Evolutionary conservation across 2,329 filamentous ascomycete genomes (phyloP).

Genomic region (Diaporthe helianthi): DNA sequence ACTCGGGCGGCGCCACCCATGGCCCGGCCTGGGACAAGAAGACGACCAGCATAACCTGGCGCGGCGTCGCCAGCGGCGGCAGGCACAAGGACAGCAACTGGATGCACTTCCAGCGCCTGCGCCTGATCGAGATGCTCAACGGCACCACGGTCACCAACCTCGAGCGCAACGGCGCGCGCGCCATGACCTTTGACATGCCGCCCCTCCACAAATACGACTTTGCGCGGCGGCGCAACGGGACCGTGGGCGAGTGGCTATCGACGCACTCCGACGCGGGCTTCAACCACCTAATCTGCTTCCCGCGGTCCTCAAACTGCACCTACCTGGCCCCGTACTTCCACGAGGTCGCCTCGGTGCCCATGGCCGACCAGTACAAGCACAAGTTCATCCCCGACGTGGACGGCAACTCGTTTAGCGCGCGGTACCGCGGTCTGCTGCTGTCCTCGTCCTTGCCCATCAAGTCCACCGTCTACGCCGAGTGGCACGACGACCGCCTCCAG

Average conservation of each 20-base stretch:
- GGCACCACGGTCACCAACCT: constrained; percentile 60
- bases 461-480: constrained; percentile 75
- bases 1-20: constrained; percentile 61
- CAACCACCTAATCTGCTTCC: constrained; percentile 49
- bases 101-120: constrained; percentile 74
- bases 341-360: constrained; percentile 45
- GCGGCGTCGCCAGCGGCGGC: constrained; percentile 70
- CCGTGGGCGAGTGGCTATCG: constrained; percentile 51
- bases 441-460: constrained; percentile 73
- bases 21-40: constrained; percentile 67
- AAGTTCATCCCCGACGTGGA: constrained; percentile 77
- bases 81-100: constrained; percentile 62
- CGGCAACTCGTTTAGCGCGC: constrained; percentile 69
- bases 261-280: constrained; percentile 54
- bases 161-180: constrained; percentile 49
- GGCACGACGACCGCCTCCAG: constrained; percentile 74
- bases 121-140: constrained; percentile 74
- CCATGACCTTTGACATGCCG: constrained; percentile 59
- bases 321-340: constrained; percentile 49
- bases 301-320: constrained; percentile 44
- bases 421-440: constrained; percentile 69
- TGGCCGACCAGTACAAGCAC: constrained; percentile 58
- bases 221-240: constrained; percentile 42
- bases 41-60: constrained; percentile 64
- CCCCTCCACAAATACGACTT: constrained; percentile 51